Percentiles rank a stretch among this genome's conserved stretches.
Conservation (phyloP, 2,329 filamentous ascomycete species). For the Teratosphaeria epicoccoides region DNA sequence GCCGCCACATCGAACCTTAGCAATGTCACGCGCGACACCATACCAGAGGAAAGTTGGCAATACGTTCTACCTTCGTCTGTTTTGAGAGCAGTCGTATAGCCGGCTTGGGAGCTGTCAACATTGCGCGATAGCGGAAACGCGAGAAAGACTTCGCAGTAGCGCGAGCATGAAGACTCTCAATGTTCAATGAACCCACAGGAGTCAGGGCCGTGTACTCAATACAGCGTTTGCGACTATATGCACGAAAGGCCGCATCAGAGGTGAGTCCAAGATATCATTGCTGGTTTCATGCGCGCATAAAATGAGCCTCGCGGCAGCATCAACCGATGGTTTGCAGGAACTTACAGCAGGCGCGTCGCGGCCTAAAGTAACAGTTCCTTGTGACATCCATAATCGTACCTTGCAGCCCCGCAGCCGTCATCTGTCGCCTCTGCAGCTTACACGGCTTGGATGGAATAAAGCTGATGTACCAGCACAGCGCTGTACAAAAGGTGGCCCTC, state of each 20-base stretch:
- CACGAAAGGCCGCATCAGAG: background rate
- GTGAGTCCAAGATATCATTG: background rate
- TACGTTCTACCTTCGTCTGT: constrained; percentile 16
- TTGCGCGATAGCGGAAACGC: too few relatives aligned
- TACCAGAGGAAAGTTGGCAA: too few relatives aligned
- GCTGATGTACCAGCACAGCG: background rate
- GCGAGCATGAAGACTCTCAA: background rate
- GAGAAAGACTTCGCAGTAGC: too few relatives aligned
- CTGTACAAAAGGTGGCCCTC: background rate
- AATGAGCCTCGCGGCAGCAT: too few relatives aligned
- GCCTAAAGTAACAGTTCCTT: too few relatives aligned
- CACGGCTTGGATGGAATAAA: background rate
- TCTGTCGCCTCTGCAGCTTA: background rate
- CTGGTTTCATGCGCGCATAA: background rate
- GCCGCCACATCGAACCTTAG: background rate
- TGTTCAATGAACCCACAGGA: background rate
- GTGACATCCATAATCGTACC: too few relatives aligned
- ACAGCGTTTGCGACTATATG: background rate
- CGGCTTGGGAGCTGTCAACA: too few relatives aligned
- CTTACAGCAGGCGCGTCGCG: too few relatives aligned
- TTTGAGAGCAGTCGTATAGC: too few relatives aligned
- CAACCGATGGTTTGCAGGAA: too few relatives aligned
- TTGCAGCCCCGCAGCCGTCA: background rate
- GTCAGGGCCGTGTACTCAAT: background rate
- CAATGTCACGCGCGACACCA: background rate